phyloP scores from a whole-genome alignment of 257 asterid species.

The Solanum ahanhuiri region DNA sequence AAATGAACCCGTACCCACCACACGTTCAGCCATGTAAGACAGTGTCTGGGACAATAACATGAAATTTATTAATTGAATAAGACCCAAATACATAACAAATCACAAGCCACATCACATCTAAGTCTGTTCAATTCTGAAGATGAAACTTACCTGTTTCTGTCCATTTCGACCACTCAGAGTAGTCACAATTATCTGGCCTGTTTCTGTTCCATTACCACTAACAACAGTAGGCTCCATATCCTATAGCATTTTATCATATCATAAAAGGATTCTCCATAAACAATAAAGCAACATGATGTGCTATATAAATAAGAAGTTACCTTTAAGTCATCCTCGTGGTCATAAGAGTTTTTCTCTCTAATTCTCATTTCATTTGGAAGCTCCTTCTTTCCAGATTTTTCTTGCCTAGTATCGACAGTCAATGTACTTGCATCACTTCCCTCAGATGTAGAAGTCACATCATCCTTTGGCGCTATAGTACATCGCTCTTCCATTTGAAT shows the following conservation, averaged over 20 bases:
- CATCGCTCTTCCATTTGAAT: constrained; percentile 21
- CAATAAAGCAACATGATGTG: not conserved
- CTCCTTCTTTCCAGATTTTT: constrained; percentile 25
- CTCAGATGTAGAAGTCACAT: constrained; percentile 16
- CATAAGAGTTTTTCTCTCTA: constrained; percentile 21
- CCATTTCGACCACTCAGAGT: constrained; percentile 63
- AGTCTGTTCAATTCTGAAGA: not conserved
- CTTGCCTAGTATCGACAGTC: constrained; percentile 13
- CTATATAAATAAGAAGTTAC: constrained; percentile 16
- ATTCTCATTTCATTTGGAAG: constrained; percentile 32
- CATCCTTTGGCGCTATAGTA: constrained; percentile 17
- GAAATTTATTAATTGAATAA: not conserved
- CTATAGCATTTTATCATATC: constrained; percentile 10
- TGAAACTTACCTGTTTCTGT: constrained; percentile 54
- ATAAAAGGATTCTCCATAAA: not conserved
- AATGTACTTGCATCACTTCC: constrained; percentile 35
- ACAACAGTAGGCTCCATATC: constrained; percentile 71
- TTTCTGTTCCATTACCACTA: constrained; percentile 73
- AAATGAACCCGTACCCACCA: constrained; percentile 78
- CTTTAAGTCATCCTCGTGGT: constrained; percentile 39
- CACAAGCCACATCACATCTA: not conserved
- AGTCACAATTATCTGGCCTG: constrained; percentile 87
- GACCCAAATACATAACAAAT: not conserved
- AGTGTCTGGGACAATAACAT: constrained; percentile 37
- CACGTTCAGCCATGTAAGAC: constrained; percentile 86